Percentiles rank a stretch among this genome's conserved stretches.
Conservation (phyloP, 495 filamentous ascomycete genomes). For the Penicillium ucsense region DNA sequence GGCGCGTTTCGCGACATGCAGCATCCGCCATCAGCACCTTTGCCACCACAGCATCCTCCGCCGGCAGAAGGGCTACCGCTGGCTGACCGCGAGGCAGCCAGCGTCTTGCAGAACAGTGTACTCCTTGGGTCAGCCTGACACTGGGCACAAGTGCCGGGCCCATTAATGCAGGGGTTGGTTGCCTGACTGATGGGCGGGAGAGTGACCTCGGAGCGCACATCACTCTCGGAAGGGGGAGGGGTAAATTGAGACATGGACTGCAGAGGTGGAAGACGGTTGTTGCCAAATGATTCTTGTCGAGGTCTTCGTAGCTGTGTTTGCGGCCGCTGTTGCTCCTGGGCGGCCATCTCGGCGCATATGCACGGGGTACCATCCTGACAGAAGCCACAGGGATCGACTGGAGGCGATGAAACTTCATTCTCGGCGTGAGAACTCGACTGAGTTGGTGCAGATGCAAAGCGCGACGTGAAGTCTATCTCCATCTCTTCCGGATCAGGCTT, state of each 20-base stretch:
- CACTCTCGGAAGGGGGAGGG: slow-evolving; percentile 59
- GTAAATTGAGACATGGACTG: slow-evolving; percentile 50
- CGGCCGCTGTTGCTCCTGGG: slow-evolving; percentile 34
- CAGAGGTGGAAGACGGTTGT: slow-evolving; percentile 39
- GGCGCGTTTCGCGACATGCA: slow-evolving; percentile 30
- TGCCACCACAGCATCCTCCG: slow-evolving; percentile 44
- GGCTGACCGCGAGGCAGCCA: slow-evolving; percentile 54
- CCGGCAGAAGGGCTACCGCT: slow-evolving; percentile 31
- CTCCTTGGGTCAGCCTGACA: slow-evolving; percentile 70
- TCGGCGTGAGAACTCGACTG: slow-evolving; percentile 16
- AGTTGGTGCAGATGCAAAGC: slow-evolving; percentile 43
- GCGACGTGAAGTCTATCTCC: slow-evolving; percentile 66
- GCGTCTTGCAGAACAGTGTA: slow-evolving; percentile 75
- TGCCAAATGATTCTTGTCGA: slow-evolving; percentile 24
- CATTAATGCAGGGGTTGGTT: slow-evolving; percentile 50
- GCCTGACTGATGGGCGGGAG: slow-evolving; percentile 34
- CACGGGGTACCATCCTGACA: slow-evolving; percentile 78
- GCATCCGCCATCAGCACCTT: slow-evolving; percentile 43
- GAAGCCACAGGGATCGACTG: slow-evolving; percentile 72
- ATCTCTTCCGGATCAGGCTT: slow-evolving; percentile 51
- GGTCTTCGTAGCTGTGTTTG: slow-evolving; percentile 27
- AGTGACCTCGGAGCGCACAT: slow-evolving; percentile 41
- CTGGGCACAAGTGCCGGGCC: slow-evolving; percentile 72
- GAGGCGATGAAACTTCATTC: slow-evolving; percentile 26
- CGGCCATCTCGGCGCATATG: slow-evolving; percentile 67